Evolutionary conservation across 768 basidiomycete species (phyloP), one percentile per base, ranked within the genome.

Genomic region (Pisolithus marmoratus): DNA sequence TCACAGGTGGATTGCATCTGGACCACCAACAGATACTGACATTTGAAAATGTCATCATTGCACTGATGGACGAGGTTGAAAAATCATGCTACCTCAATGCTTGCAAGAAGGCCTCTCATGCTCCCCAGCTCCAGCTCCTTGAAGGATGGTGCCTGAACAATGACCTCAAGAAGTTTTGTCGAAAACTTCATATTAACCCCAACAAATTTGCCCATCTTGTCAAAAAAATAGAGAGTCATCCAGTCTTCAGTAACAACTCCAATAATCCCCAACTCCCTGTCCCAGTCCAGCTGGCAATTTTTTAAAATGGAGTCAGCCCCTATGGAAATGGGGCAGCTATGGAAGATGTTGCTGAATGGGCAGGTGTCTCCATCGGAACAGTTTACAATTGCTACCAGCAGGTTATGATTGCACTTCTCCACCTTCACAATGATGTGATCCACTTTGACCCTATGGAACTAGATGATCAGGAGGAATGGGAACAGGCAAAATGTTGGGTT

Each of bases 201-300:
- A 44, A 49, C 7, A 54, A 60, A 5, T 72, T 71, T 36, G 56
- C 64, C 19, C 38, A 20, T 1, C 57, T 63, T 2, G 23, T 66
- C 2, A 20, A 38, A 0, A 31, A 46, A 5, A 66, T 70, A 40
- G 22, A 58, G 8, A 40, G 44, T n/a, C n/a, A n/a, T n/a, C n/a
- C n/a, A n/a, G n/a, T n/a, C n/a, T n/a, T n/a, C n/a, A n/a, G n/a
- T n/a, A n/a, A n/a, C n/a, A n/a, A n/a, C n/a, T n/a, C n/a, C n/a
- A n/a, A n/a, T n/a, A n/a, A n/a, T n/a, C n/a, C 26, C 3, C 68
- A 69, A 49, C 54, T 62, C 11, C 63, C 64, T 12, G 56, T 69
- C 22, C 56, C 60, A 3, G 45, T 57, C 11, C 66, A 71, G 46
- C 61, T 72, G 4, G 62, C 68, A 2, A 65, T 70, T 24, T 55